phyloP scores from a whole-genome alignment of 208 protist genomes.

The Trichomonas vaginalis region DNA sequence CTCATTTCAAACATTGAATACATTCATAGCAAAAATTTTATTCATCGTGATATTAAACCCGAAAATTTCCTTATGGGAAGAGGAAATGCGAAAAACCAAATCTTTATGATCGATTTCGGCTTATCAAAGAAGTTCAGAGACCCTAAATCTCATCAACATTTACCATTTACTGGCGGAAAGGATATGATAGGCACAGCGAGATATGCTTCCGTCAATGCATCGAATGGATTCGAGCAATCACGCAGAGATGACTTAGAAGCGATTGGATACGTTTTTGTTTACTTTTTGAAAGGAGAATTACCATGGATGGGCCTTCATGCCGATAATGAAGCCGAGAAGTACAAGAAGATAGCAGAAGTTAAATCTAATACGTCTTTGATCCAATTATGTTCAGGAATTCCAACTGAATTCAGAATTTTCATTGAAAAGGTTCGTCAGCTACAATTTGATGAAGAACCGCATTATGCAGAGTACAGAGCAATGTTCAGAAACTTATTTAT shows the following conservation, averaged over 20 bases:
- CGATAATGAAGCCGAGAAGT: background rate
- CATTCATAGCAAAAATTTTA: conserved; percentile 81
- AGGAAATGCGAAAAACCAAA: conserved; percentile 36
- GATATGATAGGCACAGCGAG: conserved; percentile 93
- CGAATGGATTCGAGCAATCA: conserved; percentile 83
- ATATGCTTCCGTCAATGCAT: conserved; percentile 97
- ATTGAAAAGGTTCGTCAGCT: background rate
- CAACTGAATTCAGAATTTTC: background rate
- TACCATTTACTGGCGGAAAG: conserved; percentile 95
- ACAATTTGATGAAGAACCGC: background rate
- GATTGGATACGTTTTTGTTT: background rate
- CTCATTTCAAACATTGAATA: conserved; percentile 64
- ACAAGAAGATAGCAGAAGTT: background rate
- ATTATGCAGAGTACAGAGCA: background rate
- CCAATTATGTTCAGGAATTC: background rate
- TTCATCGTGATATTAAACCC: conserved; percentile 84
- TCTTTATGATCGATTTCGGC: conserved; percentile 43
- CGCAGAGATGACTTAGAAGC: background rate
- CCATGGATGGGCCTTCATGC: background rate
- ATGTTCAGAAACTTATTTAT: background rate
- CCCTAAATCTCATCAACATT: conserved; percentile 83
- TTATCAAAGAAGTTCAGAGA: conserved; percentile 96
- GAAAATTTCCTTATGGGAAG: conserved; percentile 95
- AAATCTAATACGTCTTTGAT: background rate
- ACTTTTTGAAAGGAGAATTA: background rate